Evolutionary conservation across 768 basidiomycete genomes (phyloP).

Genomic region (Mycena rosella): DNA sequence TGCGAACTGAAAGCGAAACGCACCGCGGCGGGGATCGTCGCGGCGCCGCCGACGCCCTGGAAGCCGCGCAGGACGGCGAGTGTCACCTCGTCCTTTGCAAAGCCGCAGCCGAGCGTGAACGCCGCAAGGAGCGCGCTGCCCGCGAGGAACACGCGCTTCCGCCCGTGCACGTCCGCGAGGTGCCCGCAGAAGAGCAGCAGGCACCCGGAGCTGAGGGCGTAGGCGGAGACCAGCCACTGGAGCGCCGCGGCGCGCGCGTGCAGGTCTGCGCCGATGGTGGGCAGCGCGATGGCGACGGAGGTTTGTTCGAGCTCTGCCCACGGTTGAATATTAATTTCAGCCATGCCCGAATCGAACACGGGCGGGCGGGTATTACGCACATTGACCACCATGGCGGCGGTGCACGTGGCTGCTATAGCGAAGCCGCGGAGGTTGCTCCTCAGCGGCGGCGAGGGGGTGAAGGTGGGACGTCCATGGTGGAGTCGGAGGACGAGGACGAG

Average conservation of each 20-base stretch:
- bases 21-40: conserved; percentile 79
- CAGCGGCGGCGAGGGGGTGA: background rate
- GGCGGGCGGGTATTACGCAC: conserved; percentile 38
- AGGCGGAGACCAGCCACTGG: conserved; percentile 79
- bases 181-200: conserved; percentile 82
- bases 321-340: background rate
- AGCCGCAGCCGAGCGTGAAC: conserved; percentile 75
- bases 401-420: conserved; percentile 52
- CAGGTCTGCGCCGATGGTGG: conserved; percentile 64
- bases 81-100: conserved; percentile 68
- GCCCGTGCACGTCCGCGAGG: conserved; percentile 85
- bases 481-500: background rate
- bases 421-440: conserved; percentile 41
- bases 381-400: conserved; percentile 55
- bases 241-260: conserved; percentile 63
- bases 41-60: conserved; percentile 86
- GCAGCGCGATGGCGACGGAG: conserved; percentile 63
- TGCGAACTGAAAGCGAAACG: too few species aligned
- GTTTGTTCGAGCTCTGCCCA: conserved; percentile 58
- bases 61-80: conserved; percentile 81
- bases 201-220: conserved; percentile 79
- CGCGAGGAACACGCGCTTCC: conserved; percentile 73
- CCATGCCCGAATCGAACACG: too few species aligned
- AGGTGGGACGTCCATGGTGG: conserved; percentile 12
- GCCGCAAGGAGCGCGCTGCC: conserved; percentile 68